phyloP scores from a whole-genome alignment of 305 asterid species.

The Solanum hybrid region DNA sequence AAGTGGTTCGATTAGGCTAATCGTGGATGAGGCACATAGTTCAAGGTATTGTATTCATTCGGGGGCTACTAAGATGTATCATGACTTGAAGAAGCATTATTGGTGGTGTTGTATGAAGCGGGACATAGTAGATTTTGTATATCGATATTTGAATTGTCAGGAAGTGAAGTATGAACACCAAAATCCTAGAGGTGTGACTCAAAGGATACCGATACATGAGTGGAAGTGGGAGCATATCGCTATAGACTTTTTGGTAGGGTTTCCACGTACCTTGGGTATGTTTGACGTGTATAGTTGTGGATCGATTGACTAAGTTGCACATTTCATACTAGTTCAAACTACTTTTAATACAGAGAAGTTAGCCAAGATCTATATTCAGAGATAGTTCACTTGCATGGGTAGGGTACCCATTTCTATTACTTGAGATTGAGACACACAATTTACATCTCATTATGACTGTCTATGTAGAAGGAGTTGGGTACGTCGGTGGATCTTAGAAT shows the following conservation, averaged over 20 bases:
- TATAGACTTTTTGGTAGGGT: too few species aligned
- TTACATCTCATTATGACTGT: not conserved
- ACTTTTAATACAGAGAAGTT: too few species aligned
- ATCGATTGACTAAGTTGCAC: too few species aligned
- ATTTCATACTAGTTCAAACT: too few species aligned
- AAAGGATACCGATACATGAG: not conserved
- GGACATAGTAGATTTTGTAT: not conserved
- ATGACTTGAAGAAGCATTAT: not conserved
- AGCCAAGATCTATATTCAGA: too few species aligned
- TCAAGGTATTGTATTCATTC: not conserved
- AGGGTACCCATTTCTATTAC: too few species aligned
- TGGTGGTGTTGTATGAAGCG: not conserved
- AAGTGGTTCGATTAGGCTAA: not conserved
- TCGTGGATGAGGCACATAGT: not conserved
- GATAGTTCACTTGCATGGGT: too few species aligned
- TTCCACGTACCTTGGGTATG: too few species aligned
- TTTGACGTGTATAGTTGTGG: too few species aligned
- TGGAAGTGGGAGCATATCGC: too few species aligned
- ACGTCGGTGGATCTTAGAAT: too few species aligned
- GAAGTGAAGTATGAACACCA: not conserved
- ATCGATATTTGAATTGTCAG: not conserved
- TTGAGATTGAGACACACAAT: not conserved
- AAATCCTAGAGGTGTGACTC: not conserved
- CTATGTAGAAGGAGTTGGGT: not conserved
- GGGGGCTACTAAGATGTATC: not conserved